These are phyloP conservation scores for Pythium periplocum DNA, from an alignment of 352 stramenopile genomes.

Conservation along the genomic window DNA sequence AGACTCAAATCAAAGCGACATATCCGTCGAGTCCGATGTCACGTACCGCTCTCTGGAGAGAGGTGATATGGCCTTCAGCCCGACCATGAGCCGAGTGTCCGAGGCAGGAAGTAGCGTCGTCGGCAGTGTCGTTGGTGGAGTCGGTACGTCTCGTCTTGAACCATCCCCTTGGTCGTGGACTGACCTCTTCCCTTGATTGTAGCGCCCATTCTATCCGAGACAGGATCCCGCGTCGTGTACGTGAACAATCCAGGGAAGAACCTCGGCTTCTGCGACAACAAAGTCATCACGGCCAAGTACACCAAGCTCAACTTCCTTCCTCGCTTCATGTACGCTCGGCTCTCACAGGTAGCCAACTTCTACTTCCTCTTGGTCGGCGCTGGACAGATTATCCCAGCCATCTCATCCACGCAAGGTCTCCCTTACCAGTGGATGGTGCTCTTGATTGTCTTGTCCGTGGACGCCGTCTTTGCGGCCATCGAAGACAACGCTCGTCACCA, in stretches of 20 bases:
- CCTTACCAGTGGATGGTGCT: conserved; percentile 88
- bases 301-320: conserved; percentile 85
- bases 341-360: conserved; percentile 85
- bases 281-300: conserved; percentile 83
- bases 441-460: conserved; percentile 75
- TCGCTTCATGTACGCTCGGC: conserved; percentile 76
- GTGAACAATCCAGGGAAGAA: conserved; percentile 67
- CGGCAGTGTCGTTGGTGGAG: background rate
- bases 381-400: conserved; percentile 79
- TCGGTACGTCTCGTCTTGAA: background rate
- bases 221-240: conserved; percentile 60
- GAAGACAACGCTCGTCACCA: conserved; percentile 75
- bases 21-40: conserved; percentile 35
- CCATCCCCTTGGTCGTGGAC: no score
- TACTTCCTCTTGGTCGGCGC: conserved; percentile 88
- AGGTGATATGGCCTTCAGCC: conserved; percentile 22
- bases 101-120: conserved; percentile 5
- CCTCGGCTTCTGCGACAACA: conserved; percentile 71
- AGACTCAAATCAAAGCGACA: conserved; percentile 33
- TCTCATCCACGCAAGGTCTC: conserved; percentile 80
- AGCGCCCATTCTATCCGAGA: conserved; percentile 26
- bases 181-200: background rate
- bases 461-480: conserved; percentile 80
- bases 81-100: conserved; percentile 1
- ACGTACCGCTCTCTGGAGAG: conserved; percentile 45